Evolutionary conservation across 2,329 filamentous ascomycete species (phyloP).

Genomic region (Ophidiomyces ophidiicola): DNA sequence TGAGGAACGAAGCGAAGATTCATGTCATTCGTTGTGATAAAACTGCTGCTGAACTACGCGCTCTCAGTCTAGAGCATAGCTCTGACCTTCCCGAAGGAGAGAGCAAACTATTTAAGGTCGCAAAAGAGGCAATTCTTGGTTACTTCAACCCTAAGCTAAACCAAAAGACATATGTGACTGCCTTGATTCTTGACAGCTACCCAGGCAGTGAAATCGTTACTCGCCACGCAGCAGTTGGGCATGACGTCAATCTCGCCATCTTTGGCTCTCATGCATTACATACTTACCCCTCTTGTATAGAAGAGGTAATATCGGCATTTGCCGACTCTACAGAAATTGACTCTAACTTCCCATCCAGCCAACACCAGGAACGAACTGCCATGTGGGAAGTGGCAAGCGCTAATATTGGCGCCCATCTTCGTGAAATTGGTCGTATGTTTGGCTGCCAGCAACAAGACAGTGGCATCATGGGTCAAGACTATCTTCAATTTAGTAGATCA

Average conservation of each 20-base stretch:
- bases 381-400: slow-evolving; percentile 94
- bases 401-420: slow-evolving; percentile 83
- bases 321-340: slow-evolving; percentile 84
- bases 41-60: slow-evolving; percentile 71
- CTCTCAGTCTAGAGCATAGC: slow-evolving; percentile 57
- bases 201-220: slow-evolving; percentile 65
- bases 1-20: slow-evolving; percentile 83
- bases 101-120: slow-evolving; percentile 63
- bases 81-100: slow-evolving; percentile 27
- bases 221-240: slow-evolving; percentile 75
- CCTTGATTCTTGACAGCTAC: slow-evolving; percentile 73
- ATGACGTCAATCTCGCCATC: slow-evolving; percentile 68
- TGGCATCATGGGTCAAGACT: slow-evolving; percentile 88
- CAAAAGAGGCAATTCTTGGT: slow-evolving; percentile 61
- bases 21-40: slow-evolving; percentile 74
- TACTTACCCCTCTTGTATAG: slow-evolving; percentile 76
- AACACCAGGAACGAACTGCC: slow-evolving; percentile 74
- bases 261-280: slow-evolving; percentile 89
- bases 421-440: slow-evolving; percentile 80
- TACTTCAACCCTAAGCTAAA: slow-evolving; percentile 64
- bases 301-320: slow-evolving; percentile 82
- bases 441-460: slow-evolving; percentile 80
- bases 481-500: slow-evolving; percentile 68
- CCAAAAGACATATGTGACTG: slow-evolving; percentile 80
- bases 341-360: slow-evolving; percentile 55